Base-by-base conservation (phyloP, 176 grass and related monocot species). In the Aegilops bicornis region DNA sequence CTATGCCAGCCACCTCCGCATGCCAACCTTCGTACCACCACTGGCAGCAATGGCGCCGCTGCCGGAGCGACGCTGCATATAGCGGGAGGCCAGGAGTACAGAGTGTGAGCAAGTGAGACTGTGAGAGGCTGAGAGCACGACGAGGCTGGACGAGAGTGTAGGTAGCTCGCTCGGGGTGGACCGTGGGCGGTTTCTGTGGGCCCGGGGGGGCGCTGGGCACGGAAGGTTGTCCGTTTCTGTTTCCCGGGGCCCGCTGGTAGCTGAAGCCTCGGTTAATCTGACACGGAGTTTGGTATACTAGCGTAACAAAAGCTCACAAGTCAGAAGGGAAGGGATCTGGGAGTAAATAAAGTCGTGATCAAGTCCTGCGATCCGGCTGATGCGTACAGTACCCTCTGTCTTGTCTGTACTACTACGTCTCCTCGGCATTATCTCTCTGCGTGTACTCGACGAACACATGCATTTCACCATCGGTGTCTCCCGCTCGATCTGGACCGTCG, bases 161-260 rank as follows among this genome's bases (percentile, higher is more conserved):
- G 83, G 19, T 47, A 9, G 27, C 64, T 15, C 27, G 40, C 39
- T 42, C 40, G 16, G 54, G 42, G 42, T 43, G 54, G 56, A 59
- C 56, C 56, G 2, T n/a, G 35, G 79, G 27, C 31, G 39, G 84
- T 78, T 90, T 70, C 32, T 29, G 84, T 12, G 89, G 84, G 89
- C 25, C 81, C 76, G 22, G 16, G 20, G 20, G 2, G 45, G 75
- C 58, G 66, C 80, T 16, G 81, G 37, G 75, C 81, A 84, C 76
- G 80, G 68, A 87, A 70, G 85, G 71, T 72, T 91, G 90, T 85
- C 82, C 32, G 78, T 91, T 91, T 91, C 72, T 78, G 82, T 64
- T 64, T 64, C 10, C 1, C 43, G 68, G 48, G 77, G 64, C 20
- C 48, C 50, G 9, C 12, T n/a, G 64, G 64, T 76, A 81, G 76